These are phyloP conservation scores for Fragaria vesca DNA, from an alignment of 306 rosid genomes.

Conservation along the genomic window DNA sequence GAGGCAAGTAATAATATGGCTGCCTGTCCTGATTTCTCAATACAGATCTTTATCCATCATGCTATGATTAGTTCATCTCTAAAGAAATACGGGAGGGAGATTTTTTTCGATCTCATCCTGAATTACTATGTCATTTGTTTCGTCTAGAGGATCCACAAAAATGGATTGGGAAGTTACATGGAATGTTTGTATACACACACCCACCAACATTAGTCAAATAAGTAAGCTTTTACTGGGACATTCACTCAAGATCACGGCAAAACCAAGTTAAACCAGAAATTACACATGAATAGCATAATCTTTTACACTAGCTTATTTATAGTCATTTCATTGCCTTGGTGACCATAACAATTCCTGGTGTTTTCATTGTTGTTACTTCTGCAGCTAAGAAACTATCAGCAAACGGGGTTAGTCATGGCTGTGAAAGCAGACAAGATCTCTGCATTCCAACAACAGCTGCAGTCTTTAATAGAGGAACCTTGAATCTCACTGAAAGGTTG, in stretches of 20 bases:
- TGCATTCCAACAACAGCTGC: conserved; percentile 57
- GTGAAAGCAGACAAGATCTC: conserved; percentile 53
- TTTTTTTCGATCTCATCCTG: neutral
- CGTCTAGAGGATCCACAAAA: neutral
- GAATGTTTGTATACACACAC: neutral
- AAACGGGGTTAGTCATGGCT: conserved; percentile 63
- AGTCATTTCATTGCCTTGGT: neutral
- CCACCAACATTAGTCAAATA: neutral
- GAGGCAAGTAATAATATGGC: conserved; percentile 51
- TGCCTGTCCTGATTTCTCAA: neutral
- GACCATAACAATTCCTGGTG: neutral
- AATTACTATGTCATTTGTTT: neutral
- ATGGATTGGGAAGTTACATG: neutral
- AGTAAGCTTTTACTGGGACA: neutral
- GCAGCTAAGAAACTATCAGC: conserved; percentile 59
- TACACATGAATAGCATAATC: neutral
- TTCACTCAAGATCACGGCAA: neutral
- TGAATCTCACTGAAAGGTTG: conserved; percentile 9
- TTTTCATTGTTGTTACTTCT: conserved; percentile 12
- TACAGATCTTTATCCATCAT: neutral
- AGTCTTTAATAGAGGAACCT: conserved; percentile 43
- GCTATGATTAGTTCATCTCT: neutral
- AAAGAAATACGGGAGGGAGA: neutral
- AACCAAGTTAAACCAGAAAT: neutral
- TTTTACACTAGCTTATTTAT: neutral